phyloP scores from a whole-genome alignment of 176 grass and related monocot species.

The Carex littledalei region DNA sequence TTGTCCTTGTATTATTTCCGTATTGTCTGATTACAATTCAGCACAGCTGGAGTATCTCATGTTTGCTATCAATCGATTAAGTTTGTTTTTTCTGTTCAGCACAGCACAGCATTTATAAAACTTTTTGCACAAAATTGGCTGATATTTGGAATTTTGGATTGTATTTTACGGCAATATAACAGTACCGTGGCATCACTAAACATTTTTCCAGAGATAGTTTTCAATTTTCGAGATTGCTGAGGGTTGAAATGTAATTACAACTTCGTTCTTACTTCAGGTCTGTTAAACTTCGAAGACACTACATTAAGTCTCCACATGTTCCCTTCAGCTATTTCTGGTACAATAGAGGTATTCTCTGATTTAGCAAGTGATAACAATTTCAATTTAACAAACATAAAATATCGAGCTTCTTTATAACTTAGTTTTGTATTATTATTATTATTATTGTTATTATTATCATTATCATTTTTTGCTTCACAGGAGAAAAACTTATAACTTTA shows the following conservation, averaged over 20 bases:
- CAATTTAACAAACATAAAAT: not conserved
- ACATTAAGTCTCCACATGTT: not conserved
- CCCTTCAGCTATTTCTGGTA: not conserved
- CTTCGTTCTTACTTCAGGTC: not conserved
- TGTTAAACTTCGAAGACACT: not conserved
- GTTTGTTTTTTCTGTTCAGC: too few species aligned
- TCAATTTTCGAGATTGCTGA: not conserved
- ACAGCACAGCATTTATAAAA: not conserved
- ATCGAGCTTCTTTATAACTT: not conserved
- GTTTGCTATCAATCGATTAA: too few species aligned
- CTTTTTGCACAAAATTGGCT: not conserved
- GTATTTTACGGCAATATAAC: not conserved
- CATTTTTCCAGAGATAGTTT: not conserved
- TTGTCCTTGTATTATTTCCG: not conserved
- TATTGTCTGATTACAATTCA: not conserved
- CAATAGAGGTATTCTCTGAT: conserved; percentile 1
- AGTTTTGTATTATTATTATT: not conserved
- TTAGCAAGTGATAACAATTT: not conserved
- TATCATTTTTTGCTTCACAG: conserved; percentile 2
- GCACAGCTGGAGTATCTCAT: not conserved
- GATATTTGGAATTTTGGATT: not conserved
- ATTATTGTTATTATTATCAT: not conserved
- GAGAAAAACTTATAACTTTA: not conserved
- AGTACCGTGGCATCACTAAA: not conserved
- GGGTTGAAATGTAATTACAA: conserved; percentile 11